phyloP scores from a whole-genome alignment of 2,329 filamentous ascomycete species.

The Talaromyces funiculosus region DNA sequence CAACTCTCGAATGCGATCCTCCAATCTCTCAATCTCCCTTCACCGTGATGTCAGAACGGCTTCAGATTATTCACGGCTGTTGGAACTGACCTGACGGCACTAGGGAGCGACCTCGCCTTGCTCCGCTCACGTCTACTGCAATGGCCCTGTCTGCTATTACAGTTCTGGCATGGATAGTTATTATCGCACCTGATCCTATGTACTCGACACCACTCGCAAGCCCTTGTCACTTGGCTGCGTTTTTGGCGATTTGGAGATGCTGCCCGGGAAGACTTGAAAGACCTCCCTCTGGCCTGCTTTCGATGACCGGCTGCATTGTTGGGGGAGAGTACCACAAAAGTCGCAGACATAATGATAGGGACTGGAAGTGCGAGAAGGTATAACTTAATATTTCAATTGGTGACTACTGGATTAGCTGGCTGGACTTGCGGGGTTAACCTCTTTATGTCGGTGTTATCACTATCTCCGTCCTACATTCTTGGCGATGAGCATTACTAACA shows the following conservation, averaged over 20 bases:
- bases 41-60: background rate
- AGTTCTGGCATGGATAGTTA: conserved; percentile 5
- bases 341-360: background rate
- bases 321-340: background rate
- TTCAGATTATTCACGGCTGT: background rate
- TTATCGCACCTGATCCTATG: conserved; percentile 9
- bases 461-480: background rate
- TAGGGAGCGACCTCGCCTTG: conserved; percentile 4
- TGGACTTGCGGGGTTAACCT: background rate
- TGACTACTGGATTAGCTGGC: background rate
- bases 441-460: background rate
- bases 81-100: conserved; percentile 4
- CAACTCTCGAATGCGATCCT: conserved; percentile 28
- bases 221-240: conserved; percentile 1
- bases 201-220: conserved; percentile 9
- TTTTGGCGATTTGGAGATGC: background rate
- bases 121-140: background rate
- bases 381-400: background rate
- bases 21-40: conserved; percentile 26
- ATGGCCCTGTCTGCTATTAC: background rate
- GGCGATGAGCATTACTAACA: background rate
- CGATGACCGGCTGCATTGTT: background rate
- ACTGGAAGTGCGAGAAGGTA: background rate
- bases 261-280: background rate
- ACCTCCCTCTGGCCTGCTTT: background rate